These are phyloP conservation scores for Penicillium herquei DNA, from an alignment of 495 filamentous ascomycete species.

Conservation along the genomic window DNA sequence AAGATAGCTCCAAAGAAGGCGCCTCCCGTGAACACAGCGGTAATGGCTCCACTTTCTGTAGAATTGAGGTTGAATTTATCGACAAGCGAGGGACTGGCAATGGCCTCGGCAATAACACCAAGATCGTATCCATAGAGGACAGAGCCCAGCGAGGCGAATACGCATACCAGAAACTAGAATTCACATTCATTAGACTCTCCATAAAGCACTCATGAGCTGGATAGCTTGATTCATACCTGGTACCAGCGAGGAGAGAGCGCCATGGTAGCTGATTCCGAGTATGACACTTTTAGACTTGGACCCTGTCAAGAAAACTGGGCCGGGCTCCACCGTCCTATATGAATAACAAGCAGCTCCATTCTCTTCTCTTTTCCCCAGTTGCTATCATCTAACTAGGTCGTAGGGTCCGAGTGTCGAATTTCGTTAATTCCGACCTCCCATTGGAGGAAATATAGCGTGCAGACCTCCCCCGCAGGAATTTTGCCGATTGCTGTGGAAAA, in stretches of 20 bases:
- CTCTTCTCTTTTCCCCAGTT: neutral
- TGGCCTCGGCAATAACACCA: conserved; percentile 52
- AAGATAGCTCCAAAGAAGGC: conserved; percentile 23
- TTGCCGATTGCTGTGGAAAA: conserved; percentile 3
- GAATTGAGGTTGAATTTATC: conserved; percentile 34
- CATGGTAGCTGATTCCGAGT: neutral
- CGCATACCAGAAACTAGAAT: conserved; percentile 49
- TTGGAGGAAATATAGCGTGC: conserved; percentile 8
- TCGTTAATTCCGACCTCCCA: neutral
- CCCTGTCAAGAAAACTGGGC: neutral
- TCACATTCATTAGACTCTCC: neutral
- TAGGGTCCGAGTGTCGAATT: neutral
- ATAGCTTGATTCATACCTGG: conserved; percentile 1
- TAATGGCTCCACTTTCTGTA: conserved; percentile 53
- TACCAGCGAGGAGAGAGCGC: conserved; percentile 8
- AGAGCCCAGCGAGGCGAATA: conserved; percentile 54
- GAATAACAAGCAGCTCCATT: neutral
- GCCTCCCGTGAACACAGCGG: conserved; percentile 54
- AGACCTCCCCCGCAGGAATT: conserved; percentile 11
- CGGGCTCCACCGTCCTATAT: neutral
- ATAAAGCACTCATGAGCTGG: too few relatives aligned
- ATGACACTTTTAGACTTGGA: neutral
- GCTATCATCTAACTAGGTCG: neutral
- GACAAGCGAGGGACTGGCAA: conserved; percentile 18
- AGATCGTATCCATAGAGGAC: conserved; percentile 48